Evolutionary conservation across 176 grass and related monocot genomes (phyloP).

Genomic region (Bonia amplexicaulis): DNA sequence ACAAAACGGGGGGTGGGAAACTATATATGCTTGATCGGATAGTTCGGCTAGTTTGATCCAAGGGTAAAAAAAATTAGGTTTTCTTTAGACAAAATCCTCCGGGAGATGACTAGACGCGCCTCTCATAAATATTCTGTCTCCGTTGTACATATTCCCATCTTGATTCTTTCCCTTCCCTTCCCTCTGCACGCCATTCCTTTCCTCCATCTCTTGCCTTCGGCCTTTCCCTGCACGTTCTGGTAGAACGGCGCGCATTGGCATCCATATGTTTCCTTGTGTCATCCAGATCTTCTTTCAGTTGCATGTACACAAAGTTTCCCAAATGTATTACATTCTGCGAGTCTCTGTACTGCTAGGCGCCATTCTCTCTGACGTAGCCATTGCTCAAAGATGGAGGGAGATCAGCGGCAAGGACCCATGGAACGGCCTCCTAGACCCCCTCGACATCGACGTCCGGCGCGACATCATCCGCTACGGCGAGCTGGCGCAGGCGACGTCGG

Average conservation of each 20-base stretch:
- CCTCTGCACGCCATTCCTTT: conserved; percentile 2
- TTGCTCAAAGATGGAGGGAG: conserved; percentile 48
- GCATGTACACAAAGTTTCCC: conserved; percentile 1
- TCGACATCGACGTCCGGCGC: conserved; percentile 56
- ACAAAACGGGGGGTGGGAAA: no score
- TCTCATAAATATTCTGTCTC: not conserved
- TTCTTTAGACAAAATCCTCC: no score
- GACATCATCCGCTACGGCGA: conserved; percentile 64
- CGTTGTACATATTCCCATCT: conserved; percentile 40
- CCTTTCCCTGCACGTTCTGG: not conserved
- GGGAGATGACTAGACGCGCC: no score
- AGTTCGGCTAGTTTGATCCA: no score
- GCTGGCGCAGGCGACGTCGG: conserved; percentile 58
- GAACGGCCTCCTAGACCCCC: conserved; percentile 48
- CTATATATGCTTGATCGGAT: no score
- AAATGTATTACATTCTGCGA: conserved; percentile 28
- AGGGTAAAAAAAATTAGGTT: no score
- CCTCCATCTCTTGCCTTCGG: conserved; percentile 1
- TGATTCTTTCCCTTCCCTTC: conserved; percentile 19
- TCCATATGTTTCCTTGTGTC: not conserved
- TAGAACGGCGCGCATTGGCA: not conserved
- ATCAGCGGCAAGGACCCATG: conserved; percentile 47
- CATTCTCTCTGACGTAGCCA: conserved; percentile 3
- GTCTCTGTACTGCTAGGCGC: not conserved
- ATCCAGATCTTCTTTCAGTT: not conserved